Percentiles rank a stretch among this genome's conserved stretches.
phyloP scores from a whole-genome alignment of 345 rosid species.

The Syzygium oleosum region DNA sequence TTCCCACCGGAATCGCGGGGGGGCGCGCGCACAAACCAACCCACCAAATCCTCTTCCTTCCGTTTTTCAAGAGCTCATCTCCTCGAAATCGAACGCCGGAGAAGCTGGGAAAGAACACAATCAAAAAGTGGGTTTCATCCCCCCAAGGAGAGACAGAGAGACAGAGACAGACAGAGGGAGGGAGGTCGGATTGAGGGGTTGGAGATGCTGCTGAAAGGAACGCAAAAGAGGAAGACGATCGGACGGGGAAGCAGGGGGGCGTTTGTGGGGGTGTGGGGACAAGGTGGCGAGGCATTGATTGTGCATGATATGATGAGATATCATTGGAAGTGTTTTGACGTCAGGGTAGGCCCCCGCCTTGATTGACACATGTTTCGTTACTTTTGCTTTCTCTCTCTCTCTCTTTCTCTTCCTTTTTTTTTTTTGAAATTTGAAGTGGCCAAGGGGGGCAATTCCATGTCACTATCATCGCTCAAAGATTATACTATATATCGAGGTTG shows the following conservation, averaged over 20 bases:
- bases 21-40: not conserved
- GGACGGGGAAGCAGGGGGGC: not conserved
- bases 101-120: not conserved
- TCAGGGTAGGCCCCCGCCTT: not conserved
- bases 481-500: too few species aligned
- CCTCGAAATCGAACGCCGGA: not conserved
- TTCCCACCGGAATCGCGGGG: not conserved
- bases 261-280: not conserved
- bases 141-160: not conserved
- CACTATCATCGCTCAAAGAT: not conserved
- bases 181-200: not conserved
- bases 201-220: not conserved
- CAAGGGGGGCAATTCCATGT: not conserved
- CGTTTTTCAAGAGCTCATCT: not conserved
- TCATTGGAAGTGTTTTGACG: not conserved
- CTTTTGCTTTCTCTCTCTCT: accelerated
- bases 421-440: not conserved
- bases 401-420: accelerated
- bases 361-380: not conserved
- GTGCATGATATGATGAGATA: not conserved
- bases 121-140: not conserved
- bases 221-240: not conserved
- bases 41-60: not conserved
- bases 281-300: not conserved
- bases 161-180: too few species aligned